Conservation (phyloP, 2,329 filamentous ascomycete species). For the Fusarium globosum region DNA sequence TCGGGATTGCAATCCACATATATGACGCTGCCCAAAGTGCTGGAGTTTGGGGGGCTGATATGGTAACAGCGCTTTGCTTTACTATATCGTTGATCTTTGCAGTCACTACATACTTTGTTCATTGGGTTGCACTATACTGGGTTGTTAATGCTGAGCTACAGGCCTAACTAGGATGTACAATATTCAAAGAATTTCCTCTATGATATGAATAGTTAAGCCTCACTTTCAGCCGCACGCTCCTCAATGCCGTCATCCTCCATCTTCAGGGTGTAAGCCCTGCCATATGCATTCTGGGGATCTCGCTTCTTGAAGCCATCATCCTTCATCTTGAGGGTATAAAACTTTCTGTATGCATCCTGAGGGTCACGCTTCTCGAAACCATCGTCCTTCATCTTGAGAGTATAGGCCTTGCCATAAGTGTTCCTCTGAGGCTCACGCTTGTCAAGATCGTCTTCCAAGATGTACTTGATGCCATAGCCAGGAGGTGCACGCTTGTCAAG, state of each 20-base stretch:
- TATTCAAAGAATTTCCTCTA: not conserved
- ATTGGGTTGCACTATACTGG: not conserved
- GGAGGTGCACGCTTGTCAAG: not conserved
- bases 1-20: not conserved
- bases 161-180: not conserved
- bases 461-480: not conserved
- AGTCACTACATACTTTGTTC: not conserved
- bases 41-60: too few relatives aligned
- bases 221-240: not conserved
- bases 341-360: not conserved
- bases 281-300: not conserved
- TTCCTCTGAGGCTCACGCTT: not conserved
- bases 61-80: not conserved
- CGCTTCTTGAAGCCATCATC: not conserved
- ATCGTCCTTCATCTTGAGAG: not conserved
- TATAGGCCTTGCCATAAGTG: not conserved
- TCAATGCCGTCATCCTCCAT: not conserved
- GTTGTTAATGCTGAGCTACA: not conserved
- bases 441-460: not conserved
- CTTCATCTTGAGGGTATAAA: not conserved
- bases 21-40: not conserved
- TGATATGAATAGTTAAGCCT: not conserved
- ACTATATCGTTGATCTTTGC: not conserved
- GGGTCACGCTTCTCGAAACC: not conserved
- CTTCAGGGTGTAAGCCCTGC: not conserved